Percentiles rank a stretch among this genome's conserved stretches.
Conservation (phyloP, 768 basidiomycete species). For the Suillus cothurnatus region DNA sequence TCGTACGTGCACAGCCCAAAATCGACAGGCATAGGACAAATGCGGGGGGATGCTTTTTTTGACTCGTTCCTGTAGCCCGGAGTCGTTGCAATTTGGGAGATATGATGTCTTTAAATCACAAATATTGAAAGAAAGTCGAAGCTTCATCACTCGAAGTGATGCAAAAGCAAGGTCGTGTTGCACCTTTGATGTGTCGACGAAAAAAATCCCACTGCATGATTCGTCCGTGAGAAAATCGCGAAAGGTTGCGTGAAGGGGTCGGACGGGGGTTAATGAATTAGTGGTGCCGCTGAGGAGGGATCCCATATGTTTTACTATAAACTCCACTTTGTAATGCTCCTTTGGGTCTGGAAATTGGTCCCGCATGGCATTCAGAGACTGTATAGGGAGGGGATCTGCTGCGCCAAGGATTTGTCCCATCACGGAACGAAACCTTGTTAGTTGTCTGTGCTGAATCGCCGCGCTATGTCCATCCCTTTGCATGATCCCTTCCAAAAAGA, state of each 20-base stretch:
- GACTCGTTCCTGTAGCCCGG: not conserved
- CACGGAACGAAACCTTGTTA: constrained; percentile 6
- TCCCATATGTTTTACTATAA: constrained; percentile 9
- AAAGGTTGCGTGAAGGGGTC: constrained; percentile 30
- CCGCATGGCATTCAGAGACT: constrained; percentile 7
- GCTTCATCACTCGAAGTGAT: constrained; percentile 31
- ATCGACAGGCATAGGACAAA: constrained; percentile 16
- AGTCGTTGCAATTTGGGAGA: constrained; percentile 28
- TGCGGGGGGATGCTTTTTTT: constrained; percentile 2
- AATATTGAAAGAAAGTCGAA: constrained; percentile 37
- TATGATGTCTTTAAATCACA: constrained; percentile 34
- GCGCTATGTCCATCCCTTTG: not conserved
- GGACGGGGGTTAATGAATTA: constrained; percentile 10
- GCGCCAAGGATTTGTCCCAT: constrained; percentile 2
- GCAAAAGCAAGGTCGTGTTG: constrained; percentile 23
- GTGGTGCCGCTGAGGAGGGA: constrained; percentile 15
- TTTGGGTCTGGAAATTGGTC: not conserved
- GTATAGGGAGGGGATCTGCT: constrained; percentile 9
- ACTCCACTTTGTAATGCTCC: constrained; percentile 6
- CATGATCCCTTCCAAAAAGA: constrained; percentile 10
- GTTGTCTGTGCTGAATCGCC: not conserved
- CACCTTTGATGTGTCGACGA: constrained; percentile 12
- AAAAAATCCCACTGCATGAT: constrained; percentile 15
- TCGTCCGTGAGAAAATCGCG: constrained; percentile 26
- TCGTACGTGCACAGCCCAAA: constrained; percentile 14